Conservation (phyloP, 192 early-diverging fungal species). For the Backusella circina region DNA sequence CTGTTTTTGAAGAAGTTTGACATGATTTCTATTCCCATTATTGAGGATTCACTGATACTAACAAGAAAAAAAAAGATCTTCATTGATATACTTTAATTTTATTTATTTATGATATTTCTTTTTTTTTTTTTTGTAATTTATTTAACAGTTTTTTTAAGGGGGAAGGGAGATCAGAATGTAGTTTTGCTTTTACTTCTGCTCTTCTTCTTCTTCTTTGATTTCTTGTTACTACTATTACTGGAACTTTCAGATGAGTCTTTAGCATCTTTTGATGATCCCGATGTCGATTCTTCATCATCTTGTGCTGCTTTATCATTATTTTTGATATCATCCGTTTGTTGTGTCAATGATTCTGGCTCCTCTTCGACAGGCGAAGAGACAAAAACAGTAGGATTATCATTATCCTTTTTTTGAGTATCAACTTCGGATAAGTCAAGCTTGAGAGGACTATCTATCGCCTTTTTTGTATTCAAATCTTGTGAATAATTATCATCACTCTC, state of each 20-base stretch:
- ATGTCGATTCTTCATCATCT: not conserved
- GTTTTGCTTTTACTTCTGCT: constrained; percentile 2
- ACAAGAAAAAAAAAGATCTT: not conserved
- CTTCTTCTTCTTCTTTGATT: constrained; percentile 3
- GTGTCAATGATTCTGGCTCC: not conserved
- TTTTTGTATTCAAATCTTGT: not conserved
- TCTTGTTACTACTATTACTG: not conserved
- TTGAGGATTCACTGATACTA: not conserved
- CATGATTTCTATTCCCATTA: too few relatives aligned
- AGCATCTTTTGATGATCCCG: not conserved
- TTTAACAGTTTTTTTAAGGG: not conserved
- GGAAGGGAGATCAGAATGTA: not conserved
- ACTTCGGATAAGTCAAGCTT: not conserved
- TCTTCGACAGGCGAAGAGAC: not conserved
- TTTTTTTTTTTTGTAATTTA: not conserved
- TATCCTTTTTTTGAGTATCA: not conserved
- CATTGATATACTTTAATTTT: not conserved
- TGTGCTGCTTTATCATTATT: not conserved
- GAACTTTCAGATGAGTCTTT: not conserved
- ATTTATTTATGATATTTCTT: not conserved
- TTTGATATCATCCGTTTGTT: not conserved
- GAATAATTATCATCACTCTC: not conserved
- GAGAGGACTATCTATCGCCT: not conserved
- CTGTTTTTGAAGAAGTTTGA: not conserved
- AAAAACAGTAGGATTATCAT: not conserved